Base-by-base conservation (phyloP, 352 stramenopile species). In the Aphanomyces euteiches region DNA sequence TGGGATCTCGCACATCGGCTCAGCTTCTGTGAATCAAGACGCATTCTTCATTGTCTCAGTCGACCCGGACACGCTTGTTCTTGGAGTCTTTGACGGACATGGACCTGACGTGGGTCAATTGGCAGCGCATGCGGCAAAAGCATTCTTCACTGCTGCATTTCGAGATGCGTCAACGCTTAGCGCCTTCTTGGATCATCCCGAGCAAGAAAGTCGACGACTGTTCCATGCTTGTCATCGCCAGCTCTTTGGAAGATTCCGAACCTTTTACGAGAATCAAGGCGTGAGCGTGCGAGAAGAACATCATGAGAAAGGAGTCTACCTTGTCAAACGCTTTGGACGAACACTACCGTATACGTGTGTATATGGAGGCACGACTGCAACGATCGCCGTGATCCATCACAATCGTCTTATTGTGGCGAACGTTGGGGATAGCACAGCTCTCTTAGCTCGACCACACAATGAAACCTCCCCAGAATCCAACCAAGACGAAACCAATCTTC, bases 291-390 rank as follows among this genome's bases (percentile, higher is more conserved):
- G 21, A 6, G 64, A 70, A 47, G 64, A 70, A 7, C 7, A 37
- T 41, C 43, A 37, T 37, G 40, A 43, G 4, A 15, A 60, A 10
- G 3, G 10, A 13, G 7, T 21, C 5, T 70, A 63, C 28, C 64
- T 59, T 34, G 21, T 70, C 37, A 28, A 50, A 56, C 47, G 64
- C 2, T 36, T 45, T 10, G 47, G 28, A 19, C 37, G n/a, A 5
- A 43, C 54, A 12, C 47, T 50, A 50, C 64, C 64, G 2, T 60
- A 41, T 34, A 47, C 36, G 3, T 61, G 43, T 43, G 64, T 70
- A 13, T 39, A 70, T 12, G 64, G 64, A 13, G 64, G 64, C 36
- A 70, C 64, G 8, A 70, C 64, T 5, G 64, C 64, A 15, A 70
- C 64, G 38, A 10, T 70, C 4, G 64, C 40, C 36, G 13, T 70